Conservation (phyloP, 192 early-diverging fungal species). For the Coemansia brasiliensis region DNA sequence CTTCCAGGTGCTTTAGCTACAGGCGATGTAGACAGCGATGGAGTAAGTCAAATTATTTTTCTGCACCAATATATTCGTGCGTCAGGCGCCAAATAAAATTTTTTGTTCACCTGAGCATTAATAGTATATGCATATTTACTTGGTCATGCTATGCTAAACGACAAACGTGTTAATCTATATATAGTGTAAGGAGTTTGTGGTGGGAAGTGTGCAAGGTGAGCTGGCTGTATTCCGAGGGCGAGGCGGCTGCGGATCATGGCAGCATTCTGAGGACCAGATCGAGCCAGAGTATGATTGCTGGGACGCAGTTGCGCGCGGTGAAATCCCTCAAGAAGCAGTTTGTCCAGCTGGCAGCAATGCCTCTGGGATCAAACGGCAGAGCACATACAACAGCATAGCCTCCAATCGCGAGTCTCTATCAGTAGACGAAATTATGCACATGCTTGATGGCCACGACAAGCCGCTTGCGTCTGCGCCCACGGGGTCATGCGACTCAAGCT, state of each 20-base stretch:
- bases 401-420: constrained; percentile 42
- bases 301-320: constrained; percentile 45
- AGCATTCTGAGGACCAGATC: constrained; percentile 43
- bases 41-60: constrained; percentile 25
- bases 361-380: constrained; percentile 20
- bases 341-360: background rate
- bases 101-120: too few species aligned
- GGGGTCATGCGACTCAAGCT: constrained; percentile 30
- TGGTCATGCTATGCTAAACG: too few species aligned
- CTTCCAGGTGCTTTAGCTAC: constrained; percentile 50
- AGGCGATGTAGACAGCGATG: constrained; percentile 56
- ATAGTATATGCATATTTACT: too few species aligned
- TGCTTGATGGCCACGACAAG: constrained; percentile 32
- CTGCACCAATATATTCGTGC: background rate
- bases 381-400: constrained; percentile 32
- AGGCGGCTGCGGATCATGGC: constrained; percentile 52
- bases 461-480: background rate
- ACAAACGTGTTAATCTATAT: too few species aligned
- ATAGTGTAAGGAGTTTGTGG: constrained; percentile 59
- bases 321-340: constrained; percentile 23
- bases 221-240: constrained; percentile 54
- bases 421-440: constrained; percentile 41
- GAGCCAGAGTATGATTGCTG: constrained; percentile 56
- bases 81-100: too few species aligned
- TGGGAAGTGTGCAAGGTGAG: constrained; percentile 53